Percentiles rank a stretch among this genome's conserved stretches.
These are phyloP conservation scores for Tricholoma saponaceum DNA, from an alignment of 768 basidiomycete genomes.

Conservation along the genomic window DNA sequence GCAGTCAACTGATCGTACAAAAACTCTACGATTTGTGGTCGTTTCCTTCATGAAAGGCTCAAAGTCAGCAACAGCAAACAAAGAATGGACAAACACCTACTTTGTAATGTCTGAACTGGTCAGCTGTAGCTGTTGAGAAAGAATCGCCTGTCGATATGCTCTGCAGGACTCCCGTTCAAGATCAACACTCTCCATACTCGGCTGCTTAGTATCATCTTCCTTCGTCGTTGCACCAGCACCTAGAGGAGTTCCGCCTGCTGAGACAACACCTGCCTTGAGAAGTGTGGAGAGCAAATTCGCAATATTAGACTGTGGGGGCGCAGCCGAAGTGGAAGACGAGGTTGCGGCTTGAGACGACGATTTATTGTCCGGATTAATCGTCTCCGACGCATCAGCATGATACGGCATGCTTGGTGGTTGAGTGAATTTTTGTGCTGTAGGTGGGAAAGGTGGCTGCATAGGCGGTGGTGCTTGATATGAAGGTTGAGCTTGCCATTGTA, in stretches of 20 bases:
- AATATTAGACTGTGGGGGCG: constrained; percentile 39
- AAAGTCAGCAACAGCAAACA: constrained; percentile 2
- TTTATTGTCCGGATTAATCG: constrained; percentile 17
- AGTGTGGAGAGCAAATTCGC: constrained; percentile 62
- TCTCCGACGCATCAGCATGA: constrained; percentile 9
- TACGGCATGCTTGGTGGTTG: neutral
- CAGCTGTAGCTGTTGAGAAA: constrained; percentile 58
- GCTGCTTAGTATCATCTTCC: constrained; percentile 28
- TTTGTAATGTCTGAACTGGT: constrained; percentile 66
- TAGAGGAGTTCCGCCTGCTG: constrained; percentile 46
- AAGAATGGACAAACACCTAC: constrained; percentile 36
- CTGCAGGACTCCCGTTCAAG: constrained; percentile 44
- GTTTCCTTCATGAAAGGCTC: constrained; percentile 36
- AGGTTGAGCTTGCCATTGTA: constrained; percentile 18
- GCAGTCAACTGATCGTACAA: constrained; percentile 71
- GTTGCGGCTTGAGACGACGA: constrained; percentile 18
- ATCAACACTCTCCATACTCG: constrained; percentile 26
- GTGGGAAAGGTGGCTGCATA: constrained; percentile 15
- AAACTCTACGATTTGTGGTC: constrained; percentile 57
- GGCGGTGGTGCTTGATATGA: constrained; percentile 11
- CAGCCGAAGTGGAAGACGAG: constrained; percentile 26
- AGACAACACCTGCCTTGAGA: constrained; percentile 76
- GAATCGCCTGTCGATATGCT: constrained; percentile 56
- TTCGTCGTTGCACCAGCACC: constrained; percentile 42
- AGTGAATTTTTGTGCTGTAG: constrained; percentile 11